Percentiles rank a stretch among this genome's conserved stretches.
phyloP scores from a whole-genome alignment of 2,329 filamentous ascomycete genomes.

The Trichoderma gracile region DNA sequence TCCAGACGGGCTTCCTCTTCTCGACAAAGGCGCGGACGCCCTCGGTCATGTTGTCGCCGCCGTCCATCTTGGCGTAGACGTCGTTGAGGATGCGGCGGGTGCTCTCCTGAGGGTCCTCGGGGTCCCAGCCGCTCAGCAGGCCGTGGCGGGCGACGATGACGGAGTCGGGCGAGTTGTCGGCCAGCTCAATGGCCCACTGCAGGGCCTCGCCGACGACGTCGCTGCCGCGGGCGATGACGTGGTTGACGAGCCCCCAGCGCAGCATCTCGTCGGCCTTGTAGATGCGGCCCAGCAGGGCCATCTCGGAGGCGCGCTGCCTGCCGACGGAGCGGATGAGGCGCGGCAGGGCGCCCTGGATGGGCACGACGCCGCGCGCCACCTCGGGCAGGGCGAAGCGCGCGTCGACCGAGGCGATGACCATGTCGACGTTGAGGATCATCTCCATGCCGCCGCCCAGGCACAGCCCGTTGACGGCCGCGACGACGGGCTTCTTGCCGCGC shows the following conservation, averaged over 20 bases:
- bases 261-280: slow-evolving; percentile 61
- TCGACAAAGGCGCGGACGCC: slow-evolving; percentile 75
- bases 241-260: slow-evolving; percentile 70
- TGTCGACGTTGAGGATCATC: slow-evolving; percentile 71
- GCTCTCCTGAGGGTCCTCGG: slow-evolving; percentile 62
- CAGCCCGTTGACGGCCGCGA: slow-evolving; percentile 74
- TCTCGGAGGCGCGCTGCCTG: slow-evolving; percentile 67
- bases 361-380: slow-evolving; percentile 68
- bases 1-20: slow-evolving; percentile 70
- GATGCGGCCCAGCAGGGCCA: slow-evolving; percentile 64
- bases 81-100: slow-evolving; percentile 59
- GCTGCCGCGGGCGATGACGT: slow-evolving; percentile 50
- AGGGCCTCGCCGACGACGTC: slow-evolving; percentile 60
- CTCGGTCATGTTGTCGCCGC: slow-evolving; percentile 72
- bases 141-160: slow-evolving; percentile 74
- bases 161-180: slow-evolving; percentile 70
- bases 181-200: slow-evolving; percentile 60
- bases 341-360: slow-evolving; percentile 69
- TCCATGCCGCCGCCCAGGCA: slow-evolving; percentile 77
- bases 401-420: slow-evolving; percentile 61
- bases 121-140: slow-evolving; percentile 71
- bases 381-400: slow-evolving; percentile 71
- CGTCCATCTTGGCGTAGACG: slow-evolving; percentile 61
- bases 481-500: slow-evolving; percentile 69
- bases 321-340: slow-evolving; percentile 67